phyloP scores from a whole-genome alignment of 2,329 filamentous ascomycete genomes.

The Sarocladium oryzae region DNA sequence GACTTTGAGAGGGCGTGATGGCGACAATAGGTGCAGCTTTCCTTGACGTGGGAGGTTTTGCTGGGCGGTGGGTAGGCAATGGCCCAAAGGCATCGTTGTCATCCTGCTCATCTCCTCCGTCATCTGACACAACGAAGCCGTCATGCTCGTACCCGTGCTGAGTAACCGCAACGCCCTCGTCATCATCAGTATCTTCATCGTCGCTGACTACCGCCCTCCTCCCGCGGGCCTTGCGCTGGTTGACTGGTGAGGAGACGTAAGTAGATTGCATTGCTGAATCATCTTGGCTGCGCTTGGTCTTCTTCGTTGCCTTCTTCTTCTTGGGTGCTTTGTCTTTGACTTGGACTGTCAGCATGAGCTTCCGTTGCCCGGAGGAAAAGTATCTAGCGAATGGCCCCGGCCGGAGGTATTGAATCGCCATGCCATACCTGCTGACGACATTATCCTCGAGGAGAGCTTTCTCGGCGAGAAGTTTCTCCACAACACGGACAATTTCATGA shows the following conservation, averaged over 20 bases:
- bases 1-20: constrained; percentile 11
- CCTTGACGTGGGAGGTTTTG: constrained; percentile 23
- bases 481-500: constrained; percentile 76
- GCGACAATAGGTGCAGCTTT: not conserved
- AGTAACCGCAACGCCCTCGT: constrained; percentile 27
- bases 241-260: constrained; percentile 47
- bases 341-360: constrained; percentile 38
- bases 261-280: constrained; percentile 36
- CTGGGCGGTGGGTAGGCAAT: constrained; percentile 30
- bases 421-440: constrained; percentile 42
- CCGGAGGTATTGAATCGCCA: constrained; percentile 67
- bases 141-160: constrained; percentile 41
- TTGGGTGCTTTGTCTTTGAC: constrained; percentile 29
- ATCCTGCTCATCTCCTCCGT: constrained; percentile 28
- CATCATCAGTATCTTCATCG: constrained; percentile 33
- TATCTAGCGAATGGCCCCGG: constrained; percentile 33
- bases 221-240: constrained; percentile 21
- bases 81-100: constrained; percentile 42
- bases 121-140: constrained; percentile 41
- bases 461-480: constrained; percentile 67
- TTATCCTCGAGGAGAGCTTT: constrained; percentile 69
- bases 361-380: constrained; percentile 39
- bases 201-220: constrained; percentile 20
- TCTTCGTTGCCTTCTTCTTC: constrained; percentile 30
- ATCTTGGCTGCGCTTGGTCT: constrained; percentile 25